phyloP scores from a whole-genome alignment of 1,284 basidiomycete genomes.

The Marasmius oreades region DNA sequence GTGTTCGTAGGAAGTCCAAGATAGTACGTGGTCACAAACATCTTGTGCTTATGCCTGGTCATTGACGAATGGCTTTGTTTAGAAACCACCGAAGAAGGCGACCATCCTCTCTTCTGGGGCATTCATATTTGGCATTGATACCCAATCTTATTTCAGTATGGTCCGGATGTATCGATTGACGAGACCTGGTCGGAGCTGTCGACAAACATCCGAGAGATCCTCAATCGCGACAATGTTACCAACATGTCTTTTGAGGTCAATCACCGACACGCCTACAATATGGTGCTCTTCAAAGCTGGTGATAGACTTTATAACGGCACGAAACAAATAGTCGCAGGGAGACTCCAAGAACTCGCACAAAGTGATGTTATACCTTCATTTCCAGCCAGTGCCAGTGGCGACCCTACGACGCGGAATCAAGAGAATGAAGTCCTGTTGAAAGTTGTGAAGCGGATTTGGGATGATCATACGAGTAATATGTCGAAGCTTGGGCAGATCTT shows the following conservation, averaged over 20 bases:
- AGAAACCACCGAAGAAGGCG: slow-evolving; percentile 60
- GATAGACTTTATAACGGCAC: slow-evolving; percentile 90
- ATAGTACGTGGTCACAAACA: slow-evolving; percentile 9
- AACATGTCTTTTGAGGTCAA: slow-evolving; percentile 97
- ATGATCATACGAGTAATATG: slow-evolving; percentile 92
- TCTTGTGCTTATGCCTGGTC: neutral
- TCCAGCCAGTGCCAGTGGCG: slow-evolving; percentile 53
- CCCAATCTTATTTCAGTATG: slow-evolving; percentile 43
- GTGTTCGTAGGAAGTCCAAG: slow-evolving; percentile 12
- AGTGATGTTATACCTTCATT: slow-evolving; percentile 83
- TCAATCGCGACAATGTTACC: slow-evolving; percentile 84
- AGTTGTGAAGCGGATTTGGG: slow-evolving; percentile 86
- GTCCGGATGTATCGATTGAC: slow-evolving; percentile 62
- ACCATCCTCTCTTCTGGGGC: slow-evolving; percentile 9
- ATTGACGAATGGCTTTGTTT: neutral
- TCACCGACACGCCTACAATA: slow-evolving; percentile 91
- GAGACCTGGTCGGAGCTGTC: slow-evolving; percentile 77
- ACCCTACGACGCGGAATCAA: slow-evolving; percentile 61
- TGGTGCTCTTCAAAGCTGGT: slow-evolving; percentile 87
- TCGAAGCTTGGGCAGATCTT: slow-evolving; percentile 86
- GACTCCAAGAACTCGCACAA: slow-evolving; percentile 79
- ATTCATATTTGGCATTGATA: neutral
- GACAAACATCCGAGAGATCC: slow-evolving; percentile 90
- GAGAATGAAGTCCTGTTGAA: slow-evolving; percentile 87
- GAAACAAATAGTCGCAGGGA: slow-evolving; percentile 73